phyloP scores from a whole-genome alignment of 306 rosid species.

The Acmispon strigosus region DNA sequence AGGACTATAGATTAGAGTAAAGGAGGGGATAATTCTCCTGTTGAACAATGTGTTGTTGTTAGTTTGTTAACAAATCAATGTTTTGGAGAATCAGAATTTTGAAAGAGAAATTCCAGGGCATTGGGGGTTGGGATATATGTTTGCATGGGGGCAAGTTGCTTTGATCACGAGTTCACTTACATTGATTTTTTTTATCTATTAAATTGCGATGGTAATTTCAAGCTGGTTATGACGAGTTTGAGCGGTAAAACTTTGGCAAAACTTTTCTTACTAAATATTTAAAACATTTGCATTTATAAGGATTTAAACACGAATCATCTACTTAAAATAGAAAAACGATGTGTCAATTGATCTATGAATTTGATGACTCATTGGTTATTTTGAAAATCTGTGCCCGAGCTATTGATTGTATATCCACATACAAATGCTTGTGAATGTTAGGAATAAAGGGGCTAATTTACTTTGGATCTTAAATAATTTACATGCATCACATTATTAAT shows the following conservation, averaged over 20 bases:
- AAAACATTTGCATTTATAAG: no score
- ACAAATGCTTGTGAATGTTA: not conserved
- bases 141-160: conserved; percentile 45
- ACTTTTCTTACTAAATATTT: no score
- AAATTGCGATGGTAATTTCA: no score
- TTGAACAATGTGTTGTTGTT: conserved; percentile 9
- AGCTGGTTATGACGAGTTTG: no score
- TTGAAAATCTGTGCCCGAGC: no score
- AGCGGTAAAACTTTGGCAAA: no score
- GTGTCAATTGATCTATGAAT: no score
- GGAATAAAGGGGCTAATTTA: not conserved
- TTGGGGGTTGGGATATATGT: conserved; percentile 32
- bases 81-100: conserved; percentile 44
- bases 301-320: no score
- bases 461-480: not conserved
- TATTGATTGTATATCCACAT: not conserved
- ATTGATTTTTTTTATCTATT: no score
- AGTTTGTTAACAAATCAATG: conserved; percentile 23
- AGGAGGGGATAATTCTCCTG: not conserved
- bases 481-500: not conserved
- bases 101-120: conserved; percentile 36
- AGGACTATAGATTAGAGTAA: no score
- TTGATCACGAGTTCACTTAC: conserved; percentile 40
- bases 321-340: no score
- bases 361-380: no score